phyloP scores from a whole-genome alignment of 768 basidiomycete genomes.

The Candolleomyces aberdarensis region DNA sequence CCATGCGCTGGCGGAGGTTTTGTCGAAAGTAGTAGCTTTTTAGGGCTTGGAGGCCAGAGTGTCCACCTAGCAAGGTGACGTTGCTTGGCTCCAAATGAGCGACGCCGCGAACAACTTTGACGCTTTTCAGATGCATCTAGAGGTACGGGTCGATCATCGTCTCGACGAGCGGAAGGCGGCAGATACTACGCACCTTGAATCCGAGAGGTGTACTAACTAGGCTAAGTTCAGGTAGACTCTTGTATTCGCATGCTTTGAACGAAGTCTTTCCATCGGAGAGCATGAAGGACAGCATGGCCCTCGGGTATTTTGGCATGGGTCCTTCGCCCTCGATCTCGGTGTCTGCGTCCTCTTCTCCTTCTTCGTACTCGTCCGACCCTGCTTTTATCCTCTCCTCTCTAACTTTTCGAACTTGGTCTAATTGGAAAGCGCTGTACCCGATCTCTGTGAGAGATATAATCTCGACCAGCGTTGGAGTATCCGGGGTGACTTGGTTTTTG shows the following conservation, averaged over 20 bases:
- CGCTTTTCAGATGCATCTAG: constrained; percentile 70
- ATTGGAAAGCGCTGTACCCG: constrained; percentile 75
- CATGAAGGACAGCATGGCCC: constrained; percentile 73
- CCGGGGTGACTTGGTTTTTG: constrained; percentile 28
- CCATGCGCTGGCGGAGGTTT: constrained; percentile 59
- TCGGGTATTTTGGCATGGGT: constrained; percentile 76
- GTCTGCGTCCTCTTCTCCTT: constrained; percentile 50
- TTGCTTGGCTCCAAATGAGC: constrained; percentile 75
- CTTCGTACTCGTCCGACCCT: constrained; percentile 36
- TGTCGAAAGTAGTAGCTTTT: constrained; percentile 56
- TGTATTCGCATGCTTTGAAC: constrained; percentile 78
- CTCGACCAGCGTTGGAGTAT: constrained; percentile 67
- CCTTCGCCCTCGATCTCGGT: constrained; percentile 65
- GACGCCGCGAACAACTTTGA: constrained; percentile 63
- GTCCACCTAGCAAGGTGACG: constrained; percentile 56
- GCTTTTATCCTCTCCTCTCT: constrained; percentile 62
- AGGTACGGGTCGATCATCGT: background rate
- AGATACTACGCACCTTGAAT: constrained; percentile 57
- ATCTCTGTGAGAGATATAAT: constrained; percentile 80
- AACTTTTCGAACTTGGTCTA: constrained; percentile 66
- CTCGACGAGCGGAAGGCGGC: background rate
- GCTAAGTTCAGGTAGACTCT: constrained; percentile 56
- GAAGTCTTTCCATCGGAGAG: constrained; percentile 71
- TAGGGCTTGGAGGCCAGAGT: constrained; percentile 62
- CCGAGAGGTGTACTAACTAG: constrained; percentile 82